These are phyloP conservation scores for Solioccasus polychromus DNA, from an alignment of 768 basidiomycete species.

Conservation along the genomic window DNA sequence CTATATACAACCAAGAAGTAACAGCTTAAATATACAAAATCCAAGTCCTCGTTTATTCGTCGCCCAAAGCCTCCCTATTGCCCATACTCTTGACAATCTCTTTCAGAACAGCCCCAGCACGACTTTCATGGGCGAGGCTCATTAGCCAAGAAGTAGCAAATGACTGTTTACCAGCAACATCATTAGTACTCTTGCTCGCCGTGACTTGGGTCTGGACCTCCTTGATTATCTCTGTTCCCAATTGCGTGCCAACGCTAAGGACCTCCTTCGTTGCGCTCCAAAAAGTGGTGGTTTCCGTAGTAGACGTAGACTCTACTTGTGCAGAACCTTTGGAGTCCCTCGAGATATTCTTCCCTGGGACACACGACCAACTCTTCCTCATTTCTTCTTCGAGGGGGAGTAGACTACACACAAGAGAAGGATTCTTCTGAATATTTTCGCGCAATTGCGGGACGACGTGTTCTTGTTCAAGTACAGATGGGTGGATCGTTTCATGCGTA, in stretches of 20 bases:
- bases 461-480: slow-evolving; percentile 52
- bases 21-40: not conserved
- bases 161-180: slow-evolving; percentile 9
- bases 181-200: slow-evolving; percentile 10
- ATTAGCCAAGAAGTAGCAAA: slow-evolving; percentile 23
- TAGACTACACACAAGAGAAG: slow-evolving; percentile 42
- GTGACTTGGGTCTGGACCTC: slow-evolving; percentile 15
- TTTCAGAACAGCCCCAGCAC: slow-evolving; percentile 20
- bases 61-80: not conserved
- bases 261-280: slow-evolving; percentile 21
- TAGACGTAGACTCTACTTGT: slow-evolving; percentile 3
- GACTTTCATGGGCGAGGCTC: slow-evolving; percentile 24
- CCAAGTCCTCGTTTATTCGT: not conserved
- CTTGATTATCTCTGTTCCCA: slow-evolving; percentile 22
- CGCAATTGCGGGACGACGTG: slow-evolving; percentile 33
- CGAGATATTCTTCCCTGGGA: slow-evolving; percentile 22
- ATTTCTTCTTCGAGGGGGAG: slow-evolving; percentile 53
- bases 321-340: slow-evolving; percentile 9
- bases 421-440: slow-evolving; percentile 38
- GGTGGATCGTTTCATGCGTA: slow-evolving; percentile 61
- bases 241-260: slow-evolving; percentile 8
- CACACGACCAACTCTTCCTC: slow-evolving; percentile 46
- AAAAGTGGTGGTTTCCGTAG: slow-evolving; percentile 4
- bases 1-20: not conserved
- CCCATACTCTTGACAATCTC: slow-evolving; percentile 11